These are phyloP conservation scores for Catharanthus roseus DNA, from an alignment of 257 asterid species.

Conservation along the genomic window DNA sequence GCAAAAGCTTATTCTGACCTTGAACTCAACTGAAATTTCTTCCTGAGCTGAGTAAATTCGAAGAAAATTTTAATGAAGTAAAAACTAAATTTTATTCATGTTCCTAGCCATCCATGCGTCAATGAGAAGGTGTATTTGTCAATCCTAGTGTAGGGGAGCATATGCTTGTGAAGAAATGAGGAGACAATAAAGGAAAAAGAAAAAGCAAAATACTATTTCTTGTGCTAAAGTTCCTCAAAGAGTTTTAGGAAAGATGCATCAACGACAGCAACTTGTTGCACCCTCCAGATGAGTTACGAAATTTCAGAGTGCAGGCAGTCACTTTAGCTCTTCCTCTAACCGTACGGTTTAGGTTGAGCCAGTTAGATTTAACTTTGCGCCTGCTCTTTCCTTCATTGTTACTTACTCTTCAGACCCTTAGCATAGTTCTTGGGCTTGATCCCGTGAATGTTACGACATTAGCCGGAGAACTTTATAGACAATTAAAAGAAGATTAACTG, in stretches of 20 bases:
- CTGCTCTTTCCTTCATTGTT: not conserved
- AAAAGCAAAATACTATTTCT: too few relatives aligned
- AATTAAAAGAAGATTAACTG: not conserved
- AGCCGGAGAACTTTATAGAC: not conserved
- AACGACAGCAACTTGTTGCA: not conserved
- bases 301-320: not conserved
- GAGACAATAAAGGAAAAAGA: not conserved
- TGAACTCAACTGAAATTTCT: not conserved
- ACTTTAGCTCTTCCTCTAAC: not conserved
- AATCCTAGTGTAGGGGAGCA: not conserved
- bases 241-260: not conserved
- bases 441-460: not conserved
- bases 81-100: too few relatives aligned
- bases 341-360: not conserved
- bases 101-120: not conserved
- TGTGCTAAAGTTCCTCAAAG: not conserved
- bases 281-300: not conserved
- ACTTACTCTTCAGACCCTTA: not conserved
- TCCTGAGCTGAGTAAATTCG: not conserved
- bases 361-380: not conserved
- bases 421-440: not conserved
- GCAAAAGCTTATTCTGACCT: not conserved
- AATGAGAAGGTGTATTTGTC: not conserved
- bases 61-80: not conserved
- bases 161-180: not conserved